Conservation (phyloP, 164 flowering plant genomes). For the Platanus orientalis region DNA sequence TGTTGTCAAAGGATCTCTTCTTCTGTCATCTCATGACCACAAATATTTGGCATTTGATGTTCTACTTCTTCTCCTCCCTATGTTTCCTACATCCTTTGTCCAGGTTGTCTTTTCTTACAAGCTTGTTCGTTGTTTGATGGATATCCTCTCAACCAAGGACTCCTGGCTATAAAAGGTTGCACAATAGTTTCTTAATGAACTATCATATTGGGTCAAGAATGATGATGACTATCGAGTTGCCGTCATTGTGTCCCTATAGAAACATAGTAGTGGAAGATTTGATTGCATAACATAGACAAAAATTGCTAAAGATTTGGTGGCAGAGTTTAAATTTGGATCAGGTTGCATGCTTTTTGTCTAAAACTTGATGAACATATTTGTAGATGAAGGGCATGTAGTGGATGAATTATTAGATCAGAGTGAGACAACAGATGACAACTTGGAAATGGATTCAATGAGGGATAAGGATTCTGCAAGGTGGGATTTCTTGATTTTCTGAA, state of each 20-base stretch:
- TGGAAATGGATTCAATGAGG: conserved; percentile 68
- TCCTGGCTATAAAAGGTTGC: conserved; percentile 89
- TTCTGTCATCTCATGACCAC: conserved; percentile 89
- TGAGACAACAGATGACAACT: conserved; percentile 90
- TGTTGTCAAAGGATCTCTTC: conserved; percentile 79
- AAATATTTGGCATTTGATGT: conserved; percentile 85
- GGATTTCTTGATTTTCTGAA: conserved; percentile 58
- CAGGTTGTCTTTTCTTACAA: conserved; percentile 62
- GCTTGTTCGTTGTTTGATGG: conserved; percentile 83
- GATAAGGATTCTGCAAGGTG: conserved; percentile 55
- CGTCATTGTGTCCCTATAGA: conserved; percentile 74
- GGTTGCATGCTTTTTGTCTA: conserved; percentile 81
- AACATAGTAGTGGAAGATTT: conserved; percentile 78
- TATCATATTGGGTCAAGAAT: conserved; percentile 51
- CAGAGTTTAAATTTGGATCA: conserved; percentile 62
- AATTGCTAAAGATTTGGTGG: conserved; percentile 61
- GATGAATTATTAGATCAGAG: conserved; percentile 96
- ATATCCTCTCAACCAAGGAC: conserved; percentile 72
- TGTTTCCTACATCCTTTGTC: conserved; percentile 63
- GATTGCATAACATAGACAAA: conserved; percentile 69
- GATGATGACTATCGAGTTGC: conserved; percentile 73
- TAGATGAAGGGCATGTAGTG: conserved; percentile 61
- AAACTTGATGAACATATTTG: conserved; percentile 64
- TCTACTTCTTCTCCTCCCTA: conserved; percentile 71
- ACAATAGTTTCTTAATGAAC: conserved; percentile 55